phyloP scores from a whole-genome alignment of 495 filamentous ascomycete genomes.

The Extremus antarcticus region DNA sequence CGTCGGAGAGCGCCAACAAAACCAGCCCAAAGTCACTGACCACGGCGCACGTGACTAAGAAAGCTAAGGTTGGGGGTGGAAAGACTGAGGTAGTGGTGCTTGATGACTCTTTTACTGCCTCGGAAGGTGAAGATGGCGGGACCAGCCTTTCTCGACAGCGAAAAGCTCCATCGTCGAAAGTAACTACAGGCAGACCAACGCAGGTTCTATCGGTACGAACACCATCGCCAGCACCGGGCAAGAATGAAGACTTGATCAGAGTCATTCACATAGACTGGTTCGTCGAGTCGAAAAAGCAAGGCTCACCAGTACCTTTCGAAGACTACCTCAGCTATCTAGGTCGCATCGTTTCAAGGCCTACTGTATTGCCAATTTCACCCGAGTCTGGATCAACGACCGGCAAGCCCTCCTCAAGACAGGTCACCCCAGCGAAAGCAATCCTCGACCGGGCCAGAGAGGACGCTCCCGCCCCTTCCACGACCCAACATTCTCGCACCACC shows the following conservation, averaged over 20 bases:
- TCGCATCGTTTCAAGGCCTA: constrained; percentile 14
- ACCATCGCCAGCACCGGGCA: not conserved
- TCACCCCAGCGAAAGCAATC: constrained; percentile 27
- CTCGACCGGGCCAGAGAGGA: constrained; percentile 46
- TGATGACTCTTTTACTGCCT: constrained; percentile 34
- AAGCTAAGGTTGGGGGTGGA: constrained; percentile 1
- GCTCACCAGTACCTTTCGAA: constrained; percentile 44
- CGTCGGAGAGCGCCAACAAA: not conserved
- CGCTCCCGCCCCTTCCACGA: constrained; percentile 13
- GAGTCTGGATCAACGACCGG: not conserved
- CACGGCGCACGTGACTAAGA: constrained; percentile 13
- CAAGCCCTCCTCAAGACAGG: not conserved
- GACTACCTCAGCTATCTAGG: constrained; percentile 60
- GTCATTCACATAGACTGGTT: constrained; percentile 75
- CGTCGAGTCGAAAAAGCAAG: constrained; percentile 44
- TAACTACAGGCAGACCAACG: constrained; percentile 15
- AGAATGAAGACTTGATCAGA: constrained; percentile 36
- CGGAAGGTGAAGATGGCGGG: constrained; percentile 20
- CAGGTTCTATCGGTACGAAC: not conserved
- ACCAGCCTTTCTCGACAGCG: not conserved
- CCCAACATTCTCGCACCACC: constrained; percentile 6
- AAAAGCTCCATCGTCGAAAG: not conserved
- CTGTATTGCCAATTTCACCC: not conserved
- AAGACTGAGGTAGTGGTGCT: constrained; percentile 22
- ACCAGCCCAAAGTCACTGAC: constrained; percentile 2